A percentile compares a stretch with the other conserved stretches of the same genome.
phyloP scores from a whole-genome alignment of 2,329 filamentous ascomycete species.

The Sporothrix protearum region DNA sequence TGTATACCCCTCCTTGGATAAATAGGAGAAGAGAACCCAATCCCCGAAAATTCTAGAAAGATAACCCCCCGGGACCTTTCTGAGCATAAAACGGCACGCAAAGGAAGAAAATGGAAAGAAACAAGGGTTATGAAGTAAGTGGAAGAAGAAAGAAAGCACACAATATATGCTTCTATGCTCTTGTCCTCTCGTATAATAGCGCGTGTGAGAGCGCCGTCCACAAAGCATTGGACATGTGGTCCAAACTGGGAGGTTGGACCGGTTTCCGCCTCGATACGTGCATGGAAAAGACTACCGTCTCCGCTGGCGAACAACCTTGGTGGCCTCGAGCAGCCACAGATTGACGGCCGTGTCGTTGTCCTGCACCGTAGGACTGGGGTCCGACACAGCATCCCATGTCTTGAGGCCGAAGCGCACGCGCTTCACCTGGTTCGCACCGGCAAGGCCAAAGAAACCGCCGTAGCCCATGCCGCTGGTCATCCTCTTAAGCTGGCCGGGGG shows the following conservation, averaged over 20 bases:
- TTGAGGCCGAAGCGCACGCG: constrained; percentile 28
- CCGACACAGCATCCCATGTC: constrained; percentile 30
- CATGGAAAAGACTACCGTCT: constrained; percentile 20
- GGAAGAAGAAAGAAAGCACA: not conserved
- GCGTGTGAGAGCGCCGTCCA: not conserved
- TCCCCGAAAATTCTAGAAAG: not conserved
- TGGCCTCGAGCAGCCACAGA: constrained; percentile 29
- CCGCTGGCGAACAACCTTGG: constrained; percentile 27
- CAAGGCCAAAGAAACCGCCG: constrained; percentile 9
- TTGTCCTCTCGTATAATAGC: not conserved
- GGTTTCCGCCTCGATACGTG: not conserved
- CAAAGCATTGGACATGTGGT: not conserved
- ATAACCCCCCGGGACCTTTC: not conserved
- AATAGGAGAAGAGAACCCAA: not conserved
- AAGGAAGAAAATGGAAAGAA: not conserved
- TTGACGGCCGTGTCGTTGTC: constrained; percentile 31
- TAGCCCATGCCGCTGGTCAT: constrained; percentile 17
- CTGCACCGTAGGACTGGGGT: constrained; percentile 28
- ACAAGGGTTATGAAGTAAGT: not conserved
- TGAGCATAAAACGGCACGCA: not conserved
- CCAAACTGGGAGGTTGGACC: not conserved
- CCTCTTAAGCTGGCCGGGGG: constrained; percentile 14
- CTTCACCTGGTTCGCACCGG: constrained; percentile 16
- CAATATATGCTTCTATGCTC: not conserved
- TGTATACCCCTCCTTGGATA: not conserved